Percentiles rank a stretch among this genome's conserved stretches.
phyloP scores from a whole-genome alignment of 495 filamentous ascomycete species.

The Sporormia fimetaria region DNA sequence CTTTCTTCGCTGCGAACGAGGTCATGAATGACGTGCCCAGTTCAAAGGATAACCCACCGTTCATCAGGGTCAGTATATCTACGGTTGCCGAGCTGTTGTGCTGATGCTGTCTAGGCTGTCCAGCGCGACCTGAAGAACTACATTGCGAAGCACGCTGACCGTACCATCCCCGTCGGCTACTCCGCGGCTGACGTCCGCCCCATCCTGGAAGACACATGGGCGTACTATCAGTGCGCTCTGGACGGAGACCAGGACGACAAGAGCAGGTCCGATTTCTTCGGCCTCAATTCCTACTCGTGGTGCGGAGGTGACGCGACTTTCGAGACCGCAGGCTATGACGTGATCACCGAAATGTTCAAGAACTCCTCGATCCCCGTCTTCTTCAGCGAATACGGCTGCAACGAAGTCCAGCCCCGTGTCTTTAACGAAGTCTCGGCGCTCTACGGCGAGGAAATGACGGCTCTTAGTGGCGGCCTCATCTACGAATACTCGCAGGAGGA shows the following conservation, averaged over 20 bases:
- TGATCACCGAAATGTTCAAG: constrained; percentile 57
- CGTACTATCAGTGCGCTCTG: constrained; percentile 75
- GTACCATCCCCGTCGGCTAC: constrained; percentile 75
- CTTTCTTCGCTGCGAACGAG: constrained; percentile 90
- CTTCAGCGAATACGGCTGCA: constrained; percentile 97
- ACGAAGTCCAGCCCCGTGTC: constrained; percentile 55
- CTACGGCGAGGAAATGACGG: constrained; percentile 70
- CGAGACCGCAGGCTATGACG: constrained; percentile 58
- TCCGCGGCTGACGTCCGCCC: constrained; percentile 85
- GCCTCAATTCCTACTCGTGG: constrained; percentile 93
- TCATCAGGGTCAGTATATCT: constrained; percentile 37
- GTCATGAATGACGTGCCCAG: constrained; percentile 63
- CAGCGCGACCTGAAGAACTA: constrained; percentile 81
- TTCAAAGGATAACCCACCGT: constrained; percentile 48
- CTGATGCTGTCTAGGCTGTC: constrained; percentile 42
- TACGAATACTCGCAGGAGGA: constrained; percentile 75
- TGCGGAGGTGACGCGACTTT: constrained; percentile 63
- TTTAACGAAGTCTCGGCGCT: constrained; percentile 75
- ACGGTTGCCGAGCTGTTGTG: background rate
- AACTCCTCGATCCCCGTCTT: constrained; percentile 74
- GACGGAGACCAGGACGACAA: constrained; percentile 49
- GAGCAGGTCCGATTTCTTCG: constrained; percentile 75
- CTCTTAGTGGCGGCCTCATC: constrained; percentile 77
- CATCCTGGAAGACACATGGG: constrained; percentile 65
- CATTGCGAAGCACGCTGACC: constrained; percentile 57